Conservation (phyloP, 176 grass and related monocot species). For the Alopecurus myosuroides region DNA sequence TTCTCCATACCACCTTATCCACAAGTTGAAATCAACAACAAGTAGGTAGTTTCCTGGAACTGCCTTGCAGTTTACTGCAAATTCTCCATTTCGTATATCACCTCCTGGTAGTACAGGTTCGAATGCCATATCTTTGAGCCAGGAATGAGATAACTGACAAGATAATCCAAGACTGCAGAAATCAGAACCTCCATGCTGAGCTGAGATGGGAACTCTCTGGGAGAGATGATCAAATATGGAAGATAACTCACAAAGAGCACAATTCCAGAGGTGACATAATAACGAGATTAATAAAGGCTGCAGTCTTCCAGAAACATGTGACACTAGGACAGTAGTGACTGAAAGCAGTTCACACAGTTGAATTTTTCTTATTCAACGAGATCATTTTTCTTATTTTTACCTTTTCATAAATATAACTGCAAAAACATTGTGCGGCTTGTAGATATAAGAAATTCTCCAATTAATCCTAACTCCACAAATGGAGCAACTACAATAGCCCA, state of each 20-base stretch:
- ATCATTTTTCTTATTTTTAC: not conserved
- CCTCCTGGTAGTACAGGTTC: not conserved
- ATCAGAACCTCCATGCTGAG: not conserved
- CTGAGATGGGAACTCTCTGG: not conserved
- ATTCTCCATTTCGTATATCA: not conserved
- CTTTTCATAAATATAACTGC: not conserved
- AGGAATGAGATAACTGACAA: conserved; percentile 30
- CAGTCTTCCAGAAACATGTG: not conserved
- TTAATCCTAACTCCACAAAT: not conserved
- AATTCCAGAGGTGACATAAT: not conserved
- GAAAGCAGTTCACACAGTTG: not conserved
- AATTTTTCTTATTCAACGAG: not conserved
- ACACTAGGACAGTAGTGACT: not conserved
- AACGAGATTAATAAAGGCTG: not conserved
- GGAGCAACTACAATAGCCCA: not conserved
- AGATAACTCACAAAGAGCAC: not conserved
- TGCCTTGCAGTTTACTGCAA: not conserved
- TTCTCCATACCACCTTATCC: conserved; percentile 18
- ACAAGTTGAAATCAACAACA: conserved; percentile 18
- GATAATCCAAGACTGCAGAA: not conserved
- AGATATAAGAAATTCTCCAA: not conserved
- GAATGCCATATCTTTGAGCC: not conserved
- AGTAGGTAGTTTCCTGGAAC: conserved; percentile 14
- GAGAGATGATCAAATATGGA: not conserved
- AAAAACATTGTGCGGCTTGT: not conserved